Conservation (phyloP, 371 early-diverging fungal genomes). For the Rhizopus sp. region DNA sequence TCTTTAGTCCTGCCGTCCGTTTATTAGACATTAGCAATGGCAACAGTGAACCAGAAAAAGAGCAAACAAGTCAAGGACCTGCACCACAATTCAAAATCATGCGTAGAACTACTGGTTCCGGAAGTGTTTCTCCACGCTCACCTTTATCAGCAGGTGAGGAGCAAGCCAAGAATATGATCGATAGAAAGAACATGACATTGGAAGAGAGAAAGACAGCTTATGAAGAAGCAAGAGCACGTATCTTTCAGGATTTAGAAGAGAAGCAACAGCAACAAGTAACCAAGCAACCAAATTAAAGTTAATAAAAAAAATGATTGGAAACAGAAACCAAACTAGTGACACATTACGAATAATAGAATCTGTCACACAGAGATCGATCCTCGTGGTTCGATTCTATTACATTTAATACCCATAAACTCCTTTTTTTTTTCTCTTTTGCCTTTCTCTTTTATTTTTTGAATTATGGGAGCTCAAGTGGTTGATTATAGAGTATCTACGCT, state of each 20-base stretch:
- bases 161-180: conserved; percentile 17
- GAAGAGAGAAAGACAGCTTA: conserved; percentile 77
- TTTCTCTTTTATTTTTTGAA: conserved; percentile 9
- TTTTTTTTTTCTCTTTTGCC: conserved; percentile 11
- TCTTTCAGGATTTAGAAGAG: conserved; percentile 62
- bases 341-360: neutral
- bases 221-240: conserved; percentile 76
- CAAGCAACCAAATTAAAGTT: too few species aligned
- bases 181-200: conserved; percentile 59
- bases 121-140: conserved; percentile 18
- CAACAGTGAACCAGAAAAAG: conserved; percentile 1
- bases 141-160: conserved; percentile 10
- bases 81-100: conserved; percentile 53
- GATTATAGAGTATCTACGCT: conserved; percentile 71
- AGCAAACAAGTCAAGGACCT: conserved; percentile 4
- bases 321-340: neutral
- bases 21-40: conserved; percentile 41
- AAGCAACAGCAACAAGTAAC: conserved; percentile 5
- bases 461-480: conserved; percentile 49
- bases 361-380: conserved; percentile 16
- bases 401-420: conserved; percentile 1
- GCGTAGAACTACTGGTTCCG: conserved; percentile 38
- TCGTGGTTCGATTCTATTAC: conserved; percentile 15
- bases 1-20: conserved; percentile 50
- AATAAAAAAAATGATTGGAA: neutral